A percentile compares a stretch with the other conserved stretches of the same genome.
These are phyloP conservation scores for Vigna angularis DNA, from an alignment of 306 rosid species.

Conservation along the genomic window DNA sequence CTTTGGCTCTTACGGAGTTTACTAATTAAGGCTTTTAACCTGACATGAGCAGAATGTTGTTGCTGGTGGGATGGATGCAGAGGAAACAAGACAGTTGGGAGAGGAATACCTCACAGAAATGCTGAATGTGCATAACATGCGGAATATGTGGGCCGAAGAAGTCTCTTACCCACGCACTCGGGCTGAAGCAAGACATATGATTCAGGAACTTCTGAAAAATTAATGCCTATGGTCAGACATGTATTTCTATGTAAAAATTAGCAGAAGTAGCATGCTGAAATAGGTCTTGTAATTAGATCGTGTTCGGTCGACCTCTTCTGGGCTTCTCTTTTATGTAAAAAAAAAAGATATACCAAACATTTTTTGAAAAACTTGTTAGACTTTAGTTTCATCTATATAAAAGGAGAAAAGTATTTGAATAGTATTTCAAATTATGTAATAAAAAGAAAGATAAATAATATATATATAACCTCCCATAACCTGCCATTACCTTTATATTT, in stretches of 20 bases:
- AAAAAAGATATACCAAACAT: background rate
- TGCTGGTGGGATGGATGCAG: conserved; percentile 62
- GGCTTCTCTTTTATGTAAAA: background rate
- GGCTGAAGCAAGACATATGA: conserved; percentile 59
- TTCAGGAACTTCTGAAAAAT: too few relatives aligned
- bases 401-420: too few relatives aligned
- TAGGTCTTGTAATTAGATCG: background rate
- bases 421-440: too few relatives aligned
- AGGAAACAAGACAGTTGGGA: conserved; percentile 55
- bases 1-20: conserved; percentile 19
- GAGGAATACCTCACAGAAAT: conserved; percentile 53
- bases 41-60: conserved; percentile 65
- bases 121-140: conserved; percentile 51
- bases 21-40: conserved; percentile 31
- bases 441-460: too few relatives aligned
- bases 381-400: background rate
- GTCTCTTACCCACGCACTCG: conserved; percentile 52
- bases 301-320: background rate
- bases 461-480: too few relatives aligned
- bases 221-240: background rate
- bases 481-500: too few relatives aligned
- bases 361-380: background rate
- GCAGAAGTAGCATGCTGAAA: background rate
- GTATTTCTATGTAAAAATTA: background rate
- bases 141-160: conserved; percentile 69